Evolutionary conservation across 805 yeast genomes (phyloP).

Genomic region (Saccharomyces kudriavzevii): DNA sequence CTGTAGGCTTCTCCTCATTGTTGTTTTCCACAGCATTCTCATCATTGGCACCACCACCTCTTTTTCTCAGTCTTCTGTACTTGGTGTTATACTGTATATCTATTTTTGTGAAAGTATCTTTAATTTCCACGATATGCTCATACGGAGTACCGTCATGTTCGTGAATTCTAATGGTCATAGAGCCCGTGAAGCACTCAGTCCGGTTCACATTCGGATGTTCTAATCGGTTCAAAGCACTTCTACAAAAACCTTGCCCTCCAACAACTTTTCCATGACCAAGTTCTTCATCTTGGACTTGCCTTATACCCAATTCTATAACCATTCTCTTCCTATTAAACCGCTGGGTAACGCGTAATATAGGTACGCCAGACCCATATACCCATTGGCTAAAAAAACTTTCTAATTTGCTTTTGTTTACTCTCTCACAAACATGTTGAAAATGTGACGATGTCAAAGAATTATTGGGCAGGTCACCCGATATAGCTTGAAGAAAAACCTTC

Average conservation of each 20-base stretch:
- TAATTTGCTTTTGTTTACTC: constrained; percentile 78
- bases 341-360: constrained; percentile 81
- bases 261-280: constrained; percentile 26
- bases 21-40: constrained; percentile 16
- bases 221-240: constrained; percentile 22
- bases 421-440: constrained; percentile 89
- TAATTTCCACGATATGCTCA: constrained; percentile 89
- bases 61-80: constrained; percentile 71
- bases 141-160: constrained; percentile 98
- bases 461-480: constrained; percentile 85
- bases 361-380: constrained; percentile 85
- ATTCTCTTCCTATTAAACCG: constrained; percentile 88
- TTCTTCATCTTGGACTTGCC: constrained; percentile 77
- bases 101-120: constrained; percentile 74
- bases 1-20: constrained; percentile 27
- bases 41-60: constrained; percentile 23
- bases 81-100: constrained; percentile 95
- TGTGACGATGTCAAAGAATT: constrained; percentile 74
- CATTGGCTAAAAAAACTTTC: constrained; percentile 86
- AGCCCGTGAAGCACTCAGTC: constrained; percentile 64
- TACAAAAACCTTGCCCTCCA: constrained; percentile 23
- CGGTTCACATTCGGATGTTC: constrained; percentile 15
- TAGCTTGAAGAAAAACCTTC: constrained; percentile 82
- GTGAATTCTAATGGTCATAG: constrained; percentile 93
- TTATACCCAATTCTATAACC: constrained; percentile 87